phyloP scores from a whole-genome alignment of 2,329 filamentous ascomycete species.

The Cercospora sojina region DNA sequence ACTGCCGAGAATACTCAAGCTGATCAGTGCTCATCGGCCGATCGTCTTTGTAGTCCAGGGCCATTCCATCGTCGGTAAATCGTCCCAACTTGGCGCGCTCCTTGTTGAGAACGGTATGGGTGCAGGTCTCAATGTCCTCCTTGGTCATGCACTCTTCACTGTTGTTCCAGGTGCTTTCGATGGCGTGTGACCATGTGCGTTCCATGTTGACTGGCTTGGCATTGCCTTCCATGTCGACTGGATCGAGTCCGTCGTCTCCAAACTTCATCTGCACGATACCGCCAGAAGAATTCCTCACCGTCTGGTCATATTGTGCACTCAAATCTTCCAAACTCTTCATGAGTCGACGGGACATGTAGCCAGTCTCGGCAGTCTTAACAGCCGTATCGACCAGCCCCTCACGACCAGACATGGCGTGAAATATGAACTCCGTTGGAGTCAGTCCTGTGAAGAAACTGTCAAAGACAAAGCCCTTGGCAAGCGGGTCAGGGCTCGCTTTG shows the following conservation, averaged over 20 bases:
- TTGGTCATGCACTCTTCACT: conserved; percentile 70
- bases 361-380: conserved; percentile 97
- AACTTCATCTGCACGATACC: conserved; percentile 96
- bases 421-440: conserved; percentile 87
- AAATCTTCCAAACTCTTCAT: conserved; percentile 98
- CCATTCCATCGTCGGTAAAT: conserved; percentile 32
- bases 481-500: conserved; percentile 87
- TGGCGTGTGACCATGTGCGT: conserved; percentile 79
- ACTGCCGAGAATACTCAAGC: conserved; percentile 74
- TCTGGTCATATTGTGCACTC: conserved; percentile 90
- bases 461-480: conserved; percentile 91
- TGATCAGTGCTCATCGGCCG: conserved; percentile 64
- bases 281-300: conserved; percentile 84
- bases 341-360: conserved; percentile 95
- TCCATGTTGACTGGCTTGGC: conserved; percentile 90
- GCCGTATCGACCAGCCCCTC: conserved; percentile 98
- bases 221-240: conserved; percentile 94
- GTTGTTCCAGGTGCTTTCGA: conserved; percentile 77
- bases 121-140: conserved; percentile 68
- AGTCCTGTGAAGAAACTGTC: conserved; percentile 97
- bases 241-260: conserved; percentile 91
- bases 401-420: conserved; percentile 97
- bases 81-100: conserved; percentile 63
- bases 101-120: conserved; percentile 64
- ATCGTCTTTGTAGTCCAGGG: conserved; percentile 67